Evolutionary conservation across 352 stramenopile genomes (phyloP), one percentile per base, ranked within the genome.

Genomic region (Hyaloperonospora brassicae): DNA sequence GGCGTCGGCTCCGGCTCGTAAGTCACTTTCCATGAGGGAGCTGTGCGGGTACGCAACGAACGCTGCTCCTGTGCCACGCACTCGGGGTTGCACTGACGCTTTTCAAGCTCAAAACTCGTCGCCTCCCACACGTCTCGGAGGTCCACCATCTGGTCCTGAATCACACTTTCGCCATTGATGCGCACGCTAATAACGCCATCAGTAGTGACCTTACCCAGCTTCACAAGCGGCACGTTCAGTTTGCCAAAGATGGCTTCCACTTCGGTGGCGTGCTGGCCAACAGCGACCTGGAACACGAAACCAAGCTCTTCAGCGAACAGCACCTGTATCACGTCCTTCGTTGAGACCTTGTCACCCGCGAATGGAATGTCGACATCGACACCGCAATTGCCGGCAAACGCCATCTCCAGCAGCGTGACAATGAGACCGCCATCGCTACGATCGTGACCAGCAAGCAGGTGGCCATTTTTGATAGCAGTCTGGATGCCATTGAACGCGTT

Each of bases 61-160:
- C 81, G 77, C 66, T 97, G 79, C 76, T 99, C 97, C 69, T 97
- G 73, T 7, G 76, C 79, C 9, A 99, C 96, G 63, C 95, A 98
- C 21, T 92, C 81, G 5, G 89, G 95, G 78, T 98, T 97, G 72
- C 94, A 87, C 71, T 99, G 97, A 47, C 90, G 85, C 69, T 97
- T 95, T 64, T 99, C 97, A 12, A 99, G 79, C 72, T 96, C 86
- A 62, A 99, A 99, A 58, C 90, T 98, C n/a, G 97, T 99, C 7
- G 89, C 85, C 65, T 99, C 97, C 97, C 97, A 99, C 51, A 98
- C 81, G 64, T 98, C 92, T 50, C 97, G 87, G 39, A 99, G 75
- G 49, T 87, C 73, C 8, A 79, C 66, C 55, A 86, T 89, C 48
- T 81, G 70, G 30, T 89, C 84, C 36, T 80, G 47, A n/a, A 96